Evolutionary conservation across 2,329 filamentous ascomycete species (phyloP).

Genomic region (Microdochium paspali): DNA sequence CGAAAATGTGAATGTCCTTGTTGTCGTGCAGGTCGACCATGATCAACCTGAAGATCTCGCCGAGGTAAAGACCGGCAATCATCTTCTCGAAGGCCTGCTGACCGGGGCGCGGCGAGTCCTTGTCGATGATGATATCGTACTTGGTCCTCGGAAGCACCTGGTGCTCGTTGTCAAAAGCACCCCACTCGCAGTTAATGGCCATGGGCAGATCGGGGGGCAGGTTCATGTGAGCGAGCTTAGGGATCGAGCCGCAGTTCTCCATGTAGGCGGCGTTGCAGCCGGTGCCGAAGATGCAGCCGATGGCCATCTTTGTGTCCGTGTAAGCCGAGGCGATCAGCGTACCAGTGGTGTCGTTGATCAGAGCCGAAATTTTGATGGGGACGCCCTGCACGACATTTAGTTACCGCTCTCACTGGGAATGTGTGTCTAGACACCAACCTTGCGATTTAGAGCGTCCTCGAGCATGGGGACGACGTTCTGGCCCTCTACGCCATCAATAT

Average conservation of each 20-base stretch:
- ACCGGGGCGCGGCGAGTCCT: slow-evolving; percentile 82
- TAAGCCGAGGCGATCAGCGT: slow-evolving; percentile 95
- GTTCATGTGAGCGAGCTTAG: slow-evolving; percentile 88
- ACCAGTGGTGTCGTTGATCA: slow-evolving; percentile 97
- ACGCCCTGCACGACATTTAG: slow-evolving; percentile 50
- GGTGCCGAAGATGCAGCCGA: slow-evolving; percentile 97
- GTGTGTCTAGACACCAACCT: slow-evolving; percentile 32
- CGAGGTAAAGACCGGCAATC: slow-evolving; percentile 89
- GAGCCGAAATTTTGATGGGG: slow-evolving; percentile 82
- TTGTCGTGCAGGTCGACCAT: slow-evolving; percentile 79
- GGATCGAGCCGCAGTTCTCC: slow-evolving; percentile 83
- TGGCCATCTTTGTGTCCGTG: slow-evolving; percentile 86
- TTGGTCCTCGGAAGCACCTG: slow-evolving; percentile 75
- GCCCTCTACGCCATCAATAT: slow-evolving; percentile 86
- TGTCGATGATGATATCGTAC: slow-evolving; percentile 83
- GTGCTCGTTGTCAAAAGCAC: slow-evolving; percentile 92
- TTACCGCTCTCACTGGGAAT: not conserved
- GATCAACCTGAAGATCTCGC: slow-evolving; percentile 86
- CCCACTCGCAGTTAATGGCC: slow-evolving; percentile 97
- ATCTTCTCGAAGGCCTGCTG: slow-evolving; percentile 98
- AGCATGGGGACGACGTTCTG: slow-evolving; percentile 85
- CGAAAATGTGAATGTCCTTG: slow-evolving; percentile 67
- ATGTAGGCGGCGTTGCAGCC: slow-evolving; percentile 98
- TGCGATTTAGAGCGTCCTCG: slow-evolving; percentile 63
- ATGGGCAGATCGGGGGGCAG: slow-evolving; percentile 76